phyloP scores from a whole-genome alignment of 2,329 filamentous ascomycete genomes.

The Teratosphaeria viscida region DNA sequence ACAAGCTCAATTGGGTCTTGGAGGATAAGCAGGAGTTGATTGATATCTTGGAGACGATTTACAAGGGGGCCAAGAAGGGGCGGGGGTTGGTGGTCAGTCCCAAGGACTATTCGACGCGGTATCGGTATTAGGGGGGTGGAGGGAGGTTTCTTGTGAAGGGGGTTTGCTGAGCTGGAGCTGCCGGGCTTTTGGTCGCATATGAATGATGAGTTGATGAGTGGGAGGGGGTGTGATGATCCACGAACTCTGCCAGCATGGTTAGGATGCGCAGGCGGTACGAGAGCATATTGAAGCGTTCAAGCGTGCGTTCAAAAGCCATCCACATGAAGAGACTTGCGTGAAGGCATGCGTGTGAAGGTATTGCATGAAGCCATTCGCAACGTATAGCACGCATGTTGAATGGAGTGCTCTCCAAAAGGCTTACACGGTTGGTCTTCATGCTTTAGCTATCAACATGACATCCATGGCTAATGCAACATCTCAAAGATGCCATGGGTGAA shows the following conservation, averaged over 20 bases:
- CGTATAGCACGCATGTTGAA: not conserved
- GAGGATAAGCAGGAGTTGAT: conserved; percentile 98
- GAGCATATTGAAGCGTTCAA: too few species aligned
- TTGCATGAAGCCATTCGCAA: not conserved
- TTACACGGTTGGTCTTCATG: not conserved
- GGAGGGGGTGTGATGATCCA: too few species aligned
- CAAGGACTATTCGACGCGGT: conserved; percentile 69
- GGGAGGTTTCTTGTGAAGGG: too few species aligned
- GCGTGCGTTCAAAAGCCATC: too few species aligned
- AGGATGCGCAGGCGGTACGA: too few species aligned
- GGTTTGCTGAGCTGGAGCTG: too few species aligned
- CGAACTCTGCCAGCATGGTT: too few species aligned
- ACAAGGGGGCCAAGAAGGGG: conserved; percentile 96
- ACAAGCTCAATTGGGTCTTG: conserved; percentile 92
- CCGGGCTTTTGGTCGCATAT: too few species aligned
- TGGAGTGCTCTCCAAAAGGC: not conserved
- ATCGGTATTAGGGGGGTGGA: conserved; percentile 49
- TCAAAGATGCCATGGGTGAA: not conserved
- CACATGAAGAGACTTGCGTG: too few species aligned
- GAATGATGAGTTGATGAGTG: too few species aligned
- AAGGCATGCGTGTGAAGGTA: too few species aligned
- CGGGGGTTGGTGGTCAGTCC: conserved; percentile 92
- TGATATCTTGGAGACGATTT: conserved; percentile 96
- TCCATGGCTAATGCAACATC: not conserved
- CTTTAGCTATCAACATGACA: not conserved